Evolutionary conservation across 176 grass and related monocot genomes (phyloP).

Genomic region (Puccinellia tenuiflora): DNA sequence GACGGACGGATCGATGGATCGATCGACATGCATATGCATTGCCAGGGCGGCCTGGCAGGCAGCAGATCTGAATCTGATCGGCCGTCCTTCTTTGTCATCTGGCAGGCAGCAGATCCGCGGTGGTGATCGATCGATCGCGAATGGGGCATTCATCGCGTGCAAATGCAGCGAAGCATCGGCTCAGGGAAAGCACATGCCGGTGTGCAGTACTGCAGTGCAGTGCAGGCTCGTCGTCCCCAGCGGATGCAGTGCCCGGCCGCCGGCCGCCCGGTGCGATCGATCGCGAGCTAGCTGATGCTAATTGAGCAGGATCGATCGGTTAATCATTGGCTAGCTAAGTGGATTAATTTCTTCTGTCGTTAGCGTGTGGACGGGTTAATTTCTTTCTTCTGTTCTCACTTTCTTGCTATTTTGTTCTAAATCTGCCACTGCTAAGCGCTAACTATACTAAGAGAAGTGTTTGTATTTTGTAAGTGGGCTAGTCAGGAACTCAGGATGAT

Average conservation of each 20-base stretch:
- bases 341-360: no score
- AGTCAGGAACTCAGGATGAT: no score
- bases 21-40: background rate
- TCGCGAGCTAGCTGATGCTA: background rate
- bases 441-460: no score
- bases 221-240: background rate
- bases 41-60: background rate
- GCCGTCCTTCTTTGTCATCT: background rate
- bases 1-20: background rate
- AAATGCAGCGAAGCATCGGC: background rate
- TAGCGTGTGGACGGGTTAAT: no score
- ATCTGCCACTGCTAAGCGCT: no score
- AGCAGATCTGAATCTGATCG: conserved; percentile 10
- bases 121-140: background rate
- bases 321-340: background rate
- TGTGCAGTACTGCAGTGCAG: background rate
- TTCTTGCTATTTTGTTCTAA: no score
- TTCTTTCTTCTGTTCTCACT: no score
- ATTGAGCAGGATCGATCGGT: background rate
- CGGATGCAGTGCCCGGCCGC: background rate
- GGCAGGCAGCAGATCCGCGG: background rate
- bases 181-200: background rate
- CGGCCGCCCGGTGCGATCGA: background rate
- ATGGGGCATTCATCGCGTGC: background rate
- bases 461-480: no score